phyloP scores from a whole-genome alignment of 1,139 yeast genomes.

The Candida dubliniensis region DNA sequence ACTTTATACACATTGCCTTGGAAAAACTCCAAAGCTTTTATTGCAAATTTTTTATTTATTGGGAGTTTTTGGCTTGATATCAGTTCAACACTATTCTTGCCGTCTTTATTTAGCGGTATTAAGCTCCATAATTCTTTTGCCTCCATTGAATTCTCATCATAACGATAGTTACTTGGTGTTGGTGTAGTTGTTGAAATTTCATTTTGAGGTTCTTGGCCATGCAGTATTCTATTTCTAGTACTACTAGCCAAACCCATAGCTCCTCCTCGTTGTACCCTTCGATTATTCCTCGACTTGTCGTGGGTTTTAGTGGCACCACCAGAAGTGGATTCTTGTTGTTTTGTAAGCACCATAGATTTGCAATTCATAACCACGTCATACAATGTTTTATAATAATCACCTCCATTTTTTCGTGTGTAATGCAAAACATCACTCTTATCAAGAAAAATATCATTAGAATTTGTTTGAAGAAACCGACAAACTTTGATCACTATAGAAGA shows the following conservation, averaged over 20 bases:
- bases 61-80: neutral
- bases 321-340: no score
- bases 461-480: constrained; percentile 6
- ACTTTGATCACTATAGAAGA: constrained; percentile 1
- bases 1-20: constrained; percentile 39
- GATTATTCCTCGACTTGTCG: no score
- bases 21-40: constrained; percentile 37
- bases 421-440: constrained; percentile 9
- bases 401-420: constrained; percentile 15
- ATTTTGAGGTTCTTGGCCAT: no score
- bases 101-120: constrained; percentile 16
- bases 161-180: constrained; percentile 12
- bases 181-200: neutral
- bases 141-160: constrained; percentile 17
- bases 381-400: constrained; percentile 25
- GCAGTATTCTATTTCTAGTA: neutral
- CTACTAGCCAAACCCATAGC: constrained; percentile 28
- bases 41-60: constrained; percentile 32
- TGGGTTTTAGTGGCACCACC: no score
- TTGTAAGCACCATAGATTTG: constrained; percentile 7
- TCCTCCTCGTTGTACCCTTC: constrained; percentile 12
- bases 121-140: constrained; percentile 19
- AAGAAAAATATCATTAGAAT: constrained; percentile 2
- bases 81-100: no score
- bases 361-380: constrained; percentile 28